A percentile compares a stretch with the other conserved stretches of the same genome.
Evolutionary conservation across 169 alveolate genomes (phyloP).

Genomic region (Plasmodium billcollinsi): DNA sequence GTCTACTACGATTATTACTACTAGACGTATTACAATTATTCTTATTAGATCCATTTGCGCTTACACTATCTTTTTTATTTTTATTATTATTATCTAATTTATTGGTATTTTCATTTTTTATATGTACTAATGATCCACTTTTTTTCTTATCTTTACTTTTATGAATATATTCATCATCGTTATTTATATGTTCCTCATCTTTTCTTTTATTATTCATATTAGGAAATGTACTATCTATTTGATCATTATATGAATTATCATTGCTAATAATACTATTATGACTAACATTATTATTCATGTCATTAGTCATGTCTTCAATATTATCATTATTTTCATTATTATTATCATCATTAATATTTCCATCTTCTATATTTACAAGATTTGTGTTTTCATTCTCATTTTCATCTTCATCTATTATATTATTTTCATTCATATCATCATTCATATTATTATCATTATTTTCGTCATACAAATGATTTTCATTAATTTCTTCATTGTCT

Average conservation of each 20-base stretch:
- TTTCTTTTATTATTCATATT: constrained; percentile 6
- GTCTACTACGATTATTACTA: constrained; percentile 20
- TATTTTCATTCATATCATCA: constrained; percentile 5
- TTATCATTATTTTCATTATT: not conserved
- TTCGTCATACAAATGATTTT: constrained; percentile 10
- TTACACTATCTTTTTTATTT: not conserved
- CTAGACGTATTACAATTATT: not conserved
- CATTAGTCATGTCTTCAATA: not conserved
- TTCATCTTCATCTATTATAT: constrained; percentile 12
- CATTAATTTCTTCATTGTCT: not conserved
- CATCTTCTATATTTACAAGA: too few species aligned
- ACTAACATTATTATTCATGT: not conserved
- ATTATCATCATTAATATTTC: not conserved
- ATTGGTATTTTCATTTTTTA: constrained; percentile 34
- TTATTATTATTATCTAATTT: constrained; percentile 20
- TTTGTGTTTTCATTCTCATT: constrained; percentile 7
- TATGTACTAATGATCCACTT: not conserved
- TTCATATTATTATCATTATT: not conserved
- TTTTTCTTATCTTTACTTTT: too few species aligned
- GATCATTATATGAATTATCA: constrained; percentile 17
- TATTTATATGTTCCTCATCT: constrained; percentile 21
- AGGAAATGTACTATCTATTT: constrained; percentile 2
- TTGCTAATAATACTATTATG: not conserved
- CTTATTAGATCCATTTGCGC: constrained; percentile 15
- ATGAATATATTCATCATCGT: constrained; percentile 19